Evolutionary conservation across 2,329 filamentous ascomycete species (phyloP).

Genomic region (Verticillium nubilum): DNA sequence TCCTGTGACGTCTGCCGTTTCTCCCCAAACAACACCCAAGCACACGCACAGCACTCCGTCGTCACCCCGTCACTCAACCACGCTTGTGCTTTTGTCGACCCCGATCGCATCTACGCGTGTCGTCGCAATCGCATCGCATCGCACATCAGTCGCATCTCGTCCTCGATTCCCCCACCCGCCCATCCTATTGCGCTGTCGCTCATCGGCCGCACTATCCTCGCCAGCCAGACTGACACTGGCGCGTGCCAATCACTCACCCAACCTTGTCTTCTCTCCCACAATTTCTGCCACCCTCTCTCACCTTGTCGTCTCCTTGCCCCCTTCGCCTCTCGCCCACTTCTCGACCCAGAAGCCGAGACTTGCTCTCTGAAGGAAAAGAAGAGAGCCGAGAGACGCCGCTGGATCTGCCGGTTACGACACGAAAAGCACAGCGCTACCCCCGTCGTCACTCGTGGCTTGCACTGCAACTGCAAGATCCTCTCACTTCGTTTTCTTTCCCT

Average conservation of each 20-base stretch:
- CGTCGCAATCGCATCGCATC: background rate
- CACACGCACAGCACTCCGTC: background rate
- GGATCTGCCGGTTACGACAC: background rate
- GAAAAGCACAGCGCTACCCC: background rate
- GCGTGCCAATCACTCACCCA: background rate
- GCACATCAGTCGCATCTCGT: background rate
- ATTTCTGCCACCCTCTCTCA: background rate
- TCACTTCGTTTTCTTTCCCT: background rate
- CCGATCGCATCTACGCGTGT: background rate
- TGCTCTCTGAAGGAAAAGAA: too few species aligned
- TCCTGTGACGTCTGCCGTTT: conserved; percentile 38
- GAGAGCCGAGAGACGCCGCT: background rate
- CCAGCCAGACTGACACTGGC: background rate
- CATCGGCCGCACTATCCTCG: background rate
- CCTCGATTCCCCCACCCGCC: background rate
- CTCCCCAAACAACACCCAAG: conserved; percentile 8
- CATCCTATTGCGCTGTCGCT: background rate
- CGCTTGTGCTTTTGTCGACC: background rate
- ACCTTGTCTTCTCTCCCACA: background rate
- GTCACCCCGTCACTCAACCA: background rate
- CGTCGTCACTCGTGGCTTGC: background rate
- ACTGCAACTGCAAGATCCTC: background rate
- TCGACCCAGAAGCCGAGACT: background rate
- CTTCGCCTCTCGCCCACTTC: background rate
- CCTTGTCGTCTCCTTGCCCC: background rate